Evolutionary conservation across 2,329 filamentous ascomycete genomes (phyloP), one percentile per base, ranked within the genome.

Genomic region (Colletotrichum lini): DNA sequence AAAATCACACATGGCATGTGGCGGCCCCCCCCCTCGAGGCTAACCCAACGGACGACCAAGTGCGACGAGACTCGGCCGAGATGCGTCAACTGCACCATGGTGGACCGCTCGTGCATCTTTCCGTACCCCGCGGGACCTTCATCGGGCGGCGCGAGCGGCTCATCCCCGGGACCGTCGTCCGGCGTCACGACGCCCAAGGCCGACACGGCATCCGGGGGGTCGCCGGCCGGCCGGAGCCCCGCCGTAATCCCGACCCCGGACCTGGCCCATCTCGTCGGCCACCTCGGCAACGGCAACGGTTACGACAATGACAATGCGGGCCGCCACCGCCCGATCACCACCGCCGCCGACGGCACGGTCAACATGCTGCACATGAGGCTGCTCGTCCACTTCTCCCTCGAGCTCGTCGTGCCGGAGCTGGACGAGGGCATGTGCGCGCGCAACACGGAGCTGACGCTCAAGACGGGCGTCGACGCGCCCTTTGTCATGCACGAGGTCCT

Each of bases 401-500:
- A 23, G 0, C 40, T 67, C 18, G 30, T 42, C 16, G 59, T 67
- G 10, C 65, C 58, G 18, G 54, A 59, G 16, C 54, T 81, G 12
- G 72, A 75, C n/a, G 72, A 73, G 13, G 73, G 75, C 21, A 73
- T 76, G 12, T 61, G 73, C 18, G 65, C 66, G 9, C 47, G 67
- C n/a, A 65, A 71, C 45, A 65, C 78, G 26, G 47, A 73, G n/a
- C n/a, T 77, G 4, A 74, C 74, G 1, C 64, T 81, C 3, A 74
- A 75, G 23, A 67, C 67, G 8, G 75, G 74, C 7, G 72, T 81
- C 4, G 67, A 76, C 9, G 70, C 73, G 1, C 80, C 81, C 2
- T 83, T 80, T 65, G 77, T 84, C 26, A 73, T 84, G 50, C 76
- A 82, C 67, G 74, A 79, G 57, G 60, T 82, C 10, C 77, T 83